Evolutionary conservation across 2,329 filamentous ascomycete species (phyloP), one percentile per base, ranked within the genome.

Genomic region (Leptographium procerum): DNA sequence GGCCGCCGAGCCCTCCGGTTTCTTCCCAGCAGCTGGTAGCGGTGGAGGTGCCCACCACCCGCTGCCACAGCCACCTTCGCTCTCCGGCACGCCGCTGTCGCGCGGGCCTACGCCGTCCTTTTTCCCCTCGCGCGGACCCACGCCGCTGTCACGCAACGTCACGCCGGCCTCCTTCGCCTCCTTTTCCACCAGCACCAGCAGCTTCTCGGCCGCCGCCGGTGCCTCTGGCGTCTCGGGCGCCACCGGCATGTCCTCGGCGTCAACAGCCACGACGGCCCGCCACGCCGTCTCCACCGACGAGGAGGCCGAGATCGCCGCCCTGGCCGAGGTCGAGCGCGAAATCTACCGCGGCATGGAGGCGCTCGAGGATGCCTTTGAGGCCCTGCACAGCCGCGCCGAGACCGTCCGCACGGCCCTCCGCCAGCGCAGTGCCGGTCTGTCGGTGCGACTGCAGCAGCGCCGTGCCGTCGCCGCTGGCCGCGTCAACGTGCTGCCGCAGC

Each of bases 281-380:
- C 78, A 81, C 48, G 77, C 83, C 2, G 91, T 97, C 4, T 91
- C 91, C 4, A 83, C 95, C 60, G 92, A 96, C 68, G 92, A 97
- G 70, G 92, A 97, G 67, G 89, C 89, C 57, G 92, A 96, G 70
- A 91, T 96, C 66, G 88, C 88, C 0, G 88, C 89, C 1, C 79
- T 96, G 7, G 90, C 90, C 9, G 92, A 96, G 72, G 85, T 96
- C 45, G 92, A 97, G 72, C 84, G 91, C 8, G 90, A 96, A 67
- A 95, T 97, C 59, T 96, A 92, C 72, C 80, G 84, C 36, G 89
- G 91, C 61, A 97, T 97, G 92, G 92, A 97, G 72, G 85, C 85
- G 0, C 80, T 97, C 28, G 92, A 97, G 71, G 90, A 96, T 68
- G 91, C 91, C 0, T 96, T 97, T 65, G 92, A 97, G 73, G 84